Base-by-base conservation (phyloP, 495 filamentous ascomycete species). In the Penicillium riverlandense region DNA sequence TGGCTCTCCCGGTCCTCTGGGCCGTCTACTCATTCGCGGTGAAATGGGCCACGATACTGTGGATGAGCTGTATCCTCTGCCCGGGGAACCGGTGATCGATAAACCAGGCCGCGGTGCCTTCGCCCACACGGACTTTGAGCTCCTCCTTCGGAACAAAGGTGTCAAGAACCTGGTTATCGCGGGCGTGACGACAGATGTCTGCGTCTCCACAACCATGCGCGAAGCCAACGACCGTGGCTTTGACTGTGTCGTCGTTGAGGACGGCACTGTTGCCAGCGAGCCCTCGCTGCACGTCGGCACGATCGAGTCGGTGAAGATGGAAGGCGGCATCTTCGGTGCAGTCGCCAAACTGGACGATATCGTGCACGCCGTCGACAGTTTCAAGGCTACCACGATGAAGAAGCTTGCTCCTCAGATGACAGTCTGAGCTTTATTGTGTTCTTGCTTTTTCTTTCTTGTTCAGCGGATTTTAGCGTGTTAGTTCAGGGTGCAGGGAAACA, bases 161-260 rank as follows among this genome's bases (percentile, higher is more conserved):
- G 63, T 89, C 37, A 83, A 77, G 27, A 83, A 87, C 55, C 66
- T 89, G 11, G 58, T 89, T 7, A 51, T 87, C 5, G 71, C 69
- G 11, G 83, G 83, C 2, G 83, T 85, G 7, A 86, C 81, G 1
- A 85, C 83, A 1, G 83, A 86, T 55, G 79, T 82, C 16, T 86
- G 82, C 47, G 82, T 88, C 6, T 78, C 75, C 13, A 82, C 77
- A 1, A 86, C 83, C 1, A 69, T 86, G 45, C 70, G 83, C 37
- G 85, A 88, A 50, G 82, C 81, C 40, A 84, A 83, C 55, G 85
- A 86, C 58, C 78, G 84, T 10, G 85, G 84, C 0, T 88, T 81
- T 52, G 83, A 88, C 48, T 87, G 83, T 40, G 52, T 80, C n/a
- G 37, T 81, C 7, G 43, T 81, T 16, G 64, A 71, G 6, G 77